phyloP scores from a whole-genome alignment of 1,284 basidiomycete genomes.

The Trichosporon coremiiforme region DNA sequence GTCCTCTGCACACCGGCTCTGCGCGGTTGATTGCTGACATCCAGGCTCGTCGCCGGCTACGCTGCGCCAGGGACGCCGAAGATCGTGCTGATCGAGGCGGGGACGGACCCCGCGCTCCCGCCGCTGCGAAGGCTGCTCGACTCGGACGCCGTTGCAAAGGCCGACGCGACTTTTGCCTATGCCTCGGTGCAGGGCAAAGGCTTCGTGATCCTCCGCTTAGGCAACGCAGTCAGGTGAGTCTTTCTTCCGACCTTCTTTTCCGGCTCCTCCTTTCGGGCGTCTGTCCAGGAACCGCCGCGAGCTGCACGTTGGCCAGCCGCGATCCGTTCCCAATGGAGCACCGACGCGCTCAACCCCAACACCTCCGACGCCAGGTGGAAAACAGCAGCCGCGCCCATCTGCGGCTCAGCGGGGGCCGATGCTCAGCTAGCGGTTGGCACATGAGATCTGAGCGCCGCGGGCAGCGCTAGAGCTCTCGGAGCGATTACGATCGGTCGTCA shows the following conservation, averaged over 20 bases:
- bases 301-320: not conserved
- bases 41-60: slow-evolving; percentile 44
- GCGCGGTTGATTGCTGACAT: not conserved
- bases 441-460: not conserved
- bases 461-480: not conserved
- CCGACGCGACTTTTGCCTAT: slow-evolving; percentile 9
- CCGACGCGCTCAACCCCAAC: not conserved
- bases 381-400: not conserved
- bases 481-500: not conserved
- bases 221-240: slow-evolving; percentile 43
- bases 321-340: not conserved
- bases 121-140: slow-evolving; percentile 20
- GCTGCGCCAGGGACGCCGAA: slow-evolving; percentile 26
- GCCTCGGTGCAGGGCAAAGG: slow-evolving; percentile 26
- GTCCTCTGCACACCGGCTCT: not conserved
- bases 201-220: slow-evolving; percentile 28
- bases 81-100: slow-evolving; percentile 35
- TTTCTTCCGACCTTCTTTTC: not conserved
- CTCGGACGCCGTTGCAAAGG: slow-evolving; percentile 15
- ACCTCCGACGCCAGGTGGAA: not conserved
- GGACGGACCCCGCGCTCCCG: slow-evolving; percentile 35
- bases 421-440: no score
- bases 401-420: no score
- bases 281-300: not conserved
- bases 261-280: not conserved